These are phyloP conservation scores for Rhododendron williamsianum DNA, from an alignment of 148 eudicot species.

Conservation along the genomic window DNA sequence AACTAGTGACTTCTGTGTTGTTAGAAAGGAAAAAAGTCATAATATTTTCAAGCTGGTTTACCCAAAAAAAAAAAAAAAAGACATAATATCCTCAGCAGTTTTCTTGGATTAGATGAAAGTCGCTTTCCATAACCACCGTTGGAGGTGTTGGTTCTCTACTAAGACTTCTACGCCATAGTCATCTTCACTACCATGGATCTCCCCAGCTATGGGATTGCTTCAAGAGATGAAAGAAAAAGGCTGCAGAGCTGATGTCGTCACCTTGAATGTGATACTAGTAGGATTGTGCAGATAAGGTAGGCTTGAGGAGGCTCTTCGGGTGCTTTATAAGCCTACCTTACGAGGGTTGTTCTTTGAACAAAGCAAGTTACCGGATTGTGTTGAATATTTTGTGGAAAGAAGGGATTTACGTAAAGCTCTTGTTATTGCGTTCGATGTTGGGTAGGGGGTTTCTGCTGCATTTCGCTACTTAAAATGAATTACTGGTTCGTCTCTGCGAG, in stretches of 20 bases:
- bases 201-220: constrained; percentile 17
- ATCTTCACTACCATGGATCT: constrained; percentile 43
- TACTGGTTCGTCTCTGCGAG: constrained; percentile 63
- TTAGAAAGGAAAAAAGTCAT: too few relatives aligned
- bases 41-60: too few relatives aligned
- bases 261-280: too few relatives aligned
- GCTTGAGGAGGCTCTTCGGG: constrained; percentile 29
- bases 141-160: constrained; percentile 14
- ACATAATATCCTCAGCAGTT: neutral
- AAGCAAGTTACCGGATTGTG: constrained; percentile 29
- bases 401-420: constrained; percentile 44
- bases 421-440: constrained; percentile 60
- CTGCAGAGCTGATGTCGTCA: too few relatives aligned
- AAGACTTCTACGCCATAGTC: constrained; percentile 16
- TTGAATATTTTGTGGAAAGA: too few relatives aligned
- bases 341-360: constrained; percentile 47
- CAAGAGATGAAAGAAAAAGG: too few relatives aligned
- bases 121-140: neutral
- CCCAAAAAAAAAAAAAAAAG: too few relatives aligned
- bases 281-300: too few relatives aligned
- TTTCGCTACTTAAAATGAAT: constrained; percentile 64
- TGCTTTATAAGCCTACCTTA: neutral
- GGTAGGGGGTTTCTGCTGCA: constrained; percentile 77
- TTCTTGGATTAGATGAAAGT: constrained; percentile 14
- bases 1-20: too few relatives aligned